Evolutionary conservation across 2,329 filamentous ascomycete genomes (phyloP).

Genomic region (Diaporthe sp.): DNA sequence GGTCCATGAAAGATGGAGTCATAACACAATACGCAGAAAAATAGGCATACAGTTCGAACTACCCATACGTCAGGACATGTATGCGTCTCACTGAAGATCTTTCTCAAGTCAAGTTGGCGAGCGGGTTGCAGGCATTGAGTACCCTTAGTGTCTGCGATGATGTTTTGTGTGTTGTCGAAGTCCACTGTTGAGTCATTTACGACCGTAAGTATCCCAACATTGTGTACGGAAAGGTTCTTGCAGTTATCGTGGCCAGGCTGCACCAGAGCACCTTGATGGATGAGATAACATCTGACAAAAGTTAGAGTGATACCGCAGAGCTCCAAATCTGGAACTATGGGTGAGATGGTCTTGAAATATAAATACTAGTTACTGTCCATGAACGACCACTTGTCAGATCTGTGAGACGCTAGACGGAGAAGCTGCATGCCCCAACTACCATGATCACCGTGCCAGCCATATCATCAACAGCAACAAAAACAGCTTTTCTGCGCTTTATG

Average conservation of each 20-base stretch:
- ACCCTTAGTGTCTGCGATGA: neutral
- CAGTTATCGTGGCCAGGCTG: neutral
- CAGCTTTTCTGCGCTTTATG: too few species aligned
- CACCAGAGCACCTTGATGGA: neutral
- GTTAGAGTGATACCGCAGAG: neutral
- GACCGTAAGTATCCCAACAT: too few species aligned
- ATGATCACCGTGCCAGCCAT: neutral
- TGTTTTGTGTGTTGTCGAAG: neutral
- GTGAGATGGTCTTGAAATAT: neutral
- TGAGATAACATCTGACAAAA: neutral
- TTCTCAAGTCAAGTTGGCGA: neutral
- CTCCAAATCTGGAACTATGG: neutral
- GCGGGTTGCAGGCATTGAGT: too few species aligned
- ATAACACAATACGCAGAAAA: conserved; percentile 35
- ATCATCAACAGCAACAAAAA: neutral
- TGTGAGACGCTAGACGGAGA: neutral
- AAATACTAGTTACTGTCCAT: neutral
- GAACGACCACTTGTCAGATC: neutral
- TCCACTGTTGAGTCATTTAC: neutral
- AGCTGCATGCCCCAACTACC: too few species aligned
- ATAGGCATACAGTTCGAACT: conserved; percentile 40
- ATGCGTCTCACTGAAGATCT: neutral
- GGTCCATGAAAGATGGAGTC: neutral
- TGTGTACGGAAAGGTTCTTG: neutral
- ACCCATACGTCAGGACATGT: neutral